phyloP scores from a whole-genome alignment of 23 red algal genomes.

The Gracilaria gracilis region DNA sequence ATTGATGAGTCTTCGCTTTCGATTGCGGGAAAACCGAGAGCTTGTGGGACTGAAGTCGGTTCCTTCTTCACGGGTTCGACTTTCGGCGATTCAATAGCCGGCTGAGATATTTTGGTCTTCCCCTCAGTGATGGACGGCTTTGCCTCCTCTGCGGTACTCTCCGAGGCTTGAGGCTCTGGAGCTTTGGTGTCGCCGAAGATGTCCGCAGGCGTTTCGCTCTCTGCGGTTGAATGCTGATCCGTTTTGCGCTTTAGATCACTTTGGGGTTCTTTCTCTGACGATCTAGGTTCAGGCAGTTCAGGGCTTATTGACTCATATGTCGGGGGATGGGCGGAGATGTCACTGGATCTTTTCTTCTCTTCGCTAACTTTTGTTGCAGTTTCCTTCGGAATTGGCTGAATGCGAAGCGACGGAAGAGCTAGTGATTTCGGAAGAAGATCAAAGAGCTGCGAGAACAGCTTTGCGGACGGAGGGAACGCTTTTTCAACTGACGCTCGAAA shows the following conservation, averaged over 20 bases:
- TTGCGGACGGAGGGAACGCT: conserved; percentile 24
- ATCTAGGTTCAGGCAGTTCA: background rate
- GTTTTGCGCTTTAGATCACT: background rate
- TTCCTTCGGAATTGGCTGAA: conserved; percentile 8
- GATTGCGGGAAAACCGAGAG: background rate
- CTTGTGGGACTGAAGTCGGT: background rate
- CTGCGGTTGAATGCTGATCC: background rate
- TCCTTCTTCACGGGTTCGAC: background rate
- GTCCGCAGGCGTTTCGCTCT: background rate
- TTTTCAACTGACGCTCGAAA: conserved; percentile 32
- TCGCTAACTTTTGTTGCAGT: background rate
- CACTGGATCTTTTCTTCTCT: background rate
- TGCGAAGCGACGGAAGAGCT: background rate
- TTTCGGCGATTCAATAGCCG: conserved; percentile 10
- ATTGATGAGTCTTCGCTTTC: background rate
- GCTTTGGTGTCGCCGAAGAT: background rate
- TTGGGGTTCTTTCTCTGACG: background rate
- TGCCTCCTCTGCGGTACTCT: background rate
- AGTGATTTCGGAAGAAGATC: conserved; percentile 9
- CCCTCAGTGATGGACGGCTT: conserved; percentile 4
- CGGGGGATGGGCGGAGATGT: background rate
- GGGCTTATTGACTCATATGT: conserved; percentile 14
- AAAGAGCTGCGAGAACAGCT: conserved; percentile 24
- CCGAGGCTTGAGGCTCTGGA: background rate
- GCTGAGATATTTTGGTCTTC: background rate